phyloP scores from a whole-genome alignment of 495 filamentous ascomycete species.

The Xylaria castorea region DNA sequence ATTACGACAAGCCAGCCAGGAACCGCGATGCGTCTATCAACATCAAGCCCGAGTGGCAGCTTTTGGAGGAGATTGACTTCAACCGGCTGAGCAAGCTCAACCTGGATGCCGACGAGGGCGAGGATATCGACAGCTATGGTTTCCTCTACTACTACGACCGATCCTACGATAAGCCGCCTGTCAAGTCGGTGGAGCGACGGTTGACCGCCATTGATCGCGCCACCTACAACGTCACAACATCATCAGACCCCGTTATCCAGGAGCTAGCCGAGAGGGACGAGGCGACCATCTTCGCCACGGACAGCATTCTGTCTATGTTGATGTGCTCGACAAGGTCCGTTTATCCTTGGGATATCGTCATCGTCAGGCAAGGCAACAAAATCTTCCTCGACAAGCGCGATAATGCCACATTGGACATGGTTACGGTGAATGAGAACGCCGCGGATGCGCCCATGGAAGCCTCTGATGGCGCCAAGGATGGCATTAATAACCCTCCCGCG shows the following conservation, averaged over 20 bases:
- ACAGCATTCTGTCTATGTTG: conserved; percentile 96
- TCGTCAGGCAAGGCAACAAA: conserved; percentile 88
- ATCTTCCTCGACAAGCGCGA: conserved; percentile 98
- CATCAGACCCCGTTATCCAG: conserved; percentile 94
- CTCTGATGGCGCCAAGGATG: conserved; percentile 90
- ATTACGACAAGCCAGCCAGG: conserved; percentile 96
- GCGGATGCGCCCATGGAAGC: conserved; percentile 91
- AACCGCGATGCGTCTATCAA: conserved; percentile 94
- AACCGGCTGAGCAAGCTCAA: conserved; percentile 93
- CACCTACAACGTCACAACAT: conserved; percentile 97
- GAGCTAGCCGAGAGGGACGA: conserved; percentile 96
- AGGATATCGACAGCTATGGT: conserved; percentile 93
- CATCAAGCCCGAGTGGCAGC: conserved; percentile 91
- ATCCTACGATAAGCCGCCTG: conserved; percentile 87
- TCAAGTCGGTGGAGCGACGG: conserved; percentile 85
- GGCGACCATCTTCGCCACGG: conserved; percentile 95
- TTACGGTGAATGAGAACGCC: conserved; percentile 99
- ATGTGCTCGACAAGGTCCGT: conserved; percentile 97
- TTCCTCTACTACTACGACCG: conserved; percentile 98
- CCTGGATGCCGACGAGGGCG: conserved; percentile 90
- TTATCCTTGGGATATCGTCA: conserved; percentile 97
- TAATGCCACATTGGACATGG: conserved; percentile 89
- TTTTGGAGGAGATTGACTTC: conserved; percentile 98
- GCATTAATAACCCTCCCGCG: conserved; percentile 88
- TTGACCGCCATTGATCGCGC: conserved; percentile 88